These are phyloP conservation scores for Rhodotorula sphaerocarpa DNA, from an alignment of 768 basidiomycete genomes.

Conservation along the genomic window DNA sequence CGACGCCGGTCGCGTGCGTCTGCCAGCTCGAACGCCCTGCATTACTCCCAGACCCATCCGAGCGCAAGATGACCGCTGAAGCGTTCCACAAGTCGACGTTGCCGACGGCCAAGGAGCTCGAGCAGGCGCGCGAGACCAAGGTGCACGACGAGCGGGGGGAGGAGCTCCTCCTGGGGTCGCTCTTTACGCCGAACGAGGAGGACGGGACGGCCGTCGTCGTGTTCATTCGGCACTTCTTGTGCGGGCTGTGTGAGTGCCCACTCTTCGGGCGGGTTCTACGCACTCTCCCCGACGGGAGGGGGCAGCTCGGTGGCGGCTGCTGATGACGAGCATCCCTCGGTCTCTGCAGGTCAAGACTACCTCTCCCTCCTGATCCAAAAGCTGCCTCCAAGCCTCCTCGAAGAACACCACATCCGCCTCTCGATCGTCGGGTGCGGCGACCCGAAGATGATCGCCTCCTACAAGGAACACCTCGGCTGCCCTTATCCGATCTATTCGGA, in stretches of 20 bases:
- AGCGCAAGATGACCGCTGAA: background rate
- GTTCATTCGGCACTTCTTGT: slow-evolving; percentile 77
- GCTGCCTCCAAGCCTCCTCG: slow-evolving; percentile 42
- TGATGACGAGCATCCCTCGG: background rate
- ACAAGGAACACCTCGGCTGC: slow-evolving; percentile 4
- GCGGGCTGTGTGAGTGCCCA: slow-evolving; percentile 8
- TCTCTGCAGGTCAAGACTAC: slow-evolving; percentile 61
- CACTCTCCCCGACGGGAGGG: too few species aligned
- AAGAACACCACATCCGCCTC: slow-evolving; percentile 41
- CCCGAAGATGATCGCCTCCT: slow-evolving; percentile 10
- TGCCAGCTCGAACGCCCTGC: too few species aligned
- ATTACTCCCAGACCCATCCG: too few species aligned
- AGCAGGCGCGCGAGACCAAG: slow-evolving; percentile 55
- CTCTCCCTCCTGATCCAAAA: slow-evolving; percentile 58
- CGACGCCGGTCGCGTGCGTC: too few species aligned
- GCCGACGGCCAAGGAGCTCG: slow-evolving; percentile 53
- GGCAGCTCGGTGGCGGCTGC: background rate
- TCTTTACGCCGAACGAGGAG: slow-evolving; percentile 48
- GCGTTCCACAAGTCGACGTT: slow-evolving; percentile 38
- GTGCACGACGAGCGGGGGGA: slow-evolving; percentile 63
- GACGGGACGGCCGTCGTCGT: slow-evolving; percentile 59
- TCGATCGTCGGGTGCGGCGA: slow-evolving; percentile 26
- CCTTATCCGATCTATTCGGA: slow-evolving; percentile 29
- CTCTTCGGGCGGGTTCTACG: too few species aligned
- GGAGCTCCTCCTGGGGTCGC: slow-evolving; percentile 58